Evolutionary conservation across 306 rosid species (phyloP), one percentile per base, ranked within the genome.

Genomic region (Vachellia collinsii): DNA sequence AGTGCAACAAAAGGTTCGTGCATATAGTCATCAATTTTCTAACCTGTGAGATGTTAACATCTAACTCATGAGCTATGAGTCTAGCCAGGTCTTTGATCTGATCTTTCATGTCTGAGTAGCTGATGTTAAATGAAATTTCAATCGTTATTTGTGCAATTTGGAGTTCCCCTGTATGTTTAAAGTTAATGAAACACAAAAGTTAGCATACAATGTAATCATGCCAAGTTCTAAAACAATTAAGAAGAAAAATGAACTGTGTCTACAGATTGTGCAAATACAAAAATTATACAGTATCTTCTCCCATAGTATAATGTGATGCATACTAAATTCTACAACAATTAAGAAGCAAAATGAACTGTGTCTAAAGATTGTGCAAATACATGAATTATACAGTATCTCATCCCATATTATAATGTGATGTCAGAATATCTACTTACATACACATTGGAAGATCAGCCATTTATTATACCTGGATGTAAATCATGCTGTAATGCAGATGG

Each of bases 21-120:
- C 75, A 80, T 54, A 47, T 41, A 34, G 58, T 22, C 69, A 82
- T 67, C 69, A 39, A 36, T 70, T 80, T 72, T 77, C 92, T 81
- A 58, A 96, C 98, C 99, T 93, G 99, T 37, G 97, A 90, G 80
- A 85, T 41, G 53, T 90, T 84, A 84, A 93, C 83, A 65, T 88
- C 83, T 83, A 96, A 83, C 83, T 84, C 93, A 19, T 85, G 86
- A 85, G 99, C 94, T 77, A 96, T 88, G 87, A 80, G 87, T 79
- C 83, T 88, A 38, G 88, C 82, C 71, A 96, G 85, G 70, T 89
- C 90, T 37, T 84, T 75, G 62, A 85, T 81, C 86, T 86, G 89
- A 86, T 92, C 93, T 91, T 93, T 79, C 85, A 96, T 80, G 67
- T 91, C 90, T 65, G 46, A 14, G 83, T 86, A 92, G 89, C 94